Base-by-base conservation (phyloP, 2,329 filamentous ascomycete species). In the Metarhizium album region DNA sequence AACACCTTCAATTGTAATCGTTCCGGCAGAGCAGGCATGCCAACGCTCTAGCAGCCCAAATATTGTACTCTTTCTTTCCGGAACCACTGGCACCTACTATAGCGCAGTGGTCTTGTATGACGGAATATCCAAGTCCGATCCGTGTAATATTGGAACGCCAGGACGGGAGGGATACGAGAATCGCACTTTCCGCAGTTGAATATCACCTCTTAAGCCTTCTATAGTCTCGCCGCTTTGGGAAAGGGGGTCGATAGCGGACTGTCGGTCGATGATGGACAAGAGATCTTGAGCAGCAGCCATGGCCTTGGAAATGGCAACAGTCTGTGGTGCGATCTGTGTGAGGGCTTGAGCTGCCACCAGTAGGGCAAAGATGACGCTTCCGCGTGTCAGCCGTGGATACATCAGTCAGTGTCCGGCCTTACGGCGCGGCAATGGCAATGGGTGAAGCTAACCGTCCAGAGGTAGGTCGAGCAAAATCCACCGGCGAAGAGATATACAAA, bases 21-120 rank as follows among this genome's bases (percentile, higher is more conserved):
- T 57, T 0, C 76, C 77, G 0, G 67, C 62, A 0, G 63, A 65
- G 0, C 74, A 70, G 40, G 75, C 68, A 55, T 84, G 85, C 70
- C 82, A 84, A 7, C 82, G 63, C 58, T 82, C 78, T 1, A 82
- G 56, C 2, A 83, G 62, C 0, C 74, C 75, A 5, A 82, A 71
- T 3, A 80, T 70, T 1, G 78, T 82, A 43, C 75, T 79, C 56
- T 82, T 82, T 79, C 56, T 82, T 82, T 0, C 79, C 79, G 3
- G 70, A 78, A 0, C 80, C 80, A 20, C 75, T 80, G 2, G 74
- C 67, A 0, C 80, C 80, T 6, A 83, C 77, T 4, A n/a, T n/a
- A 81, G 68, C 2, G 78, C 78, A 1, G 75, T 79, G 0, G 70
- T 70, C 52, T 74, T 73, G 13, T 71, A 67, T 3, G 70, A 66